Conservation (phyloP, 2,329 filamentous ascomycete genomes). For the Fusarium neocosmosporiellum region DNA sequence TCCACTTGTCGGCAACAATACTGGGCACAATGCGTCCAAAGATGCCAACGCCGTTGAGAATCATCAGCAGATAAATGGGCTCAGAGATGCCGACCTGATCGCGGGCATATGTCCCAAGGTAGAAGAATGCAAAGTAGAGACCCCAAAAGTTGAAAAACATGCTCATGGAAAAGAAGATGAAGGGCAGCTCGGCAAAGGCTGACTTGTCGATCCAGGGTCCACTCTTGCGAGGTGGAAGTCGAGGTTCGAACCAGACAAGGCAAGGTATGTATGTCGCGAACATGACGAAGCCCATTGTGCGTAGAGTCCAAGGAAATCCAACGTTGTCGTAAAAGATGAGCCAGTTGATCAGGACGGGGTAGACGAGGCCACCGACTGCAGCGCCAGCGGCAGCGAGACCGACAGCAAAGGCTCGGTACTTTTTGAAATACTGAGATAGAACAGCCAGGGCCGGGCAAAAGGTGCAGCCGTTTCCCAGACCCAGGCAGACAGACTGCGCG, state of each 20-base stretch:
- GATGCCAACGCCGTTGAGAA: constrained; percentile 65
- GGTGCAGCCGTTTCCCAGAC: constrained; percentile 64
- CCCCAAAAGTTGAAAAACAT: constrained; percentile 51
- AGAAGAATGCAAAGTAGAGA: constrained; percentile 59
- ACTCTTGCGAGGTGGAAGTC: constrained; percentile 52
- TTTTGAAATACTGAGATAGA: constrained; percentile 71
- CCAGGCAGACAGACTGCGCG: constrained; percentile 60
- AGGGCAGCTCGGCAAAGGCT: constrained; percentile 56
- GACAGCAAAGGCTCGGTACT: constrained; percentile 65
- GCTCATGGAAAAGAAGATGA: constrained; percentile 48
- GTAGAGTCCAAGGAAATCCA: constrained; percentile 67
- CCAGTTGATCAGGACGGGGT: constrained; percentile 59
- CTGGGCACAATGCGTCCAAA: constrained; percentile 61
- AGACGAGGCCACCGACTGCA: constrained; percentile 65
- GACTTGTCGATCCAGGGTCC: constrained; percentile 56
- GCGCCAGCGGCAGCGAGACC: constrained; percentile 69
- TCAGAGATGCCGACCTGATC: constrained; percentile 40
- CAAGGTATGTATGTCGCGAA: constrained; percentile 52
- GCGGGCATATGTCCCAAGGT: constrained; percentile 61
- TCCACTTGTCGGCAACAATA: constrained; percentile 58
- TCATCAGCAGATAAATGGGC: constrained; percentile 47
- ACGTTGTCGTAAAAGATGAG: constrained; percentile 56
- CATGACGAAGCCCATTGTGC: constrained; percentile 60
- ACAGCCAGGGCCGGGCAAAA: constrained; percentile 70
- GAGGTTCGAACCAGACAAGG: constrained; percentile 53